Conservation (phyloP, 805 yeast genomes). For the Blastobotrys robertii region DNA sequence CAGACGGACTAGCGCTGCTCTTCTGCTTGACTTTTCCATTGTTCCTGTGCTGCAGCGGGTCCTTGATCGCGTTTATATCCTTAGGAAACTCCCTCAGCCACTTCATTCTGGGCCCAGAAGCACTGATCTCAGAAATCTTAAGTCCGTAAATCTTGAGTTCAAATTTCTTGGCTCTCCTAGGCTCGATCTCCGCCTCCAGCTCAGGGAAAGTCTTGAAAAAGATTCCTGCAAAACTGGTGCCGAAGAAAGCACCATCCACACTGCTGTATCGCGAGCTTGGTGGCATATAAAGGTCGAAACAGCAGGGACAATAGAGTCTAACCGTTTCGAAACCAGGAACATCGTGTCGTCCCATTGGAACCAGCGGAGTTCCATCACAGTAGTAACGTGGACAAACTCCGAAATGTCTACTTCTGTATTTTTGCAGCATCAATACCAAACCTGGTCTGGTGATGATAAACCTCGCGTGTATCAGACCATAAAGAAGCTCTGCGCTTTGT, state of each 20-base stretch:
- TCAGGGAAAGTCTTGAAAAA: conserved; percentile 89
- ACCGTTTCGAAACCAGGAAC: conserved; percentile 88
- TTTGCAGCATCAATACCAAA: conserved; percentile 74
- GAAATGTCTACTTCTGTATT: conserved; percentile 79
- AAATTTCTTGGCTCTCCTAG: conserved; percentile 37
- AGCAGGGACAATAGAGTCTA: conserved; percentile 86
- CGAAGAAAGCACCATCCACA: conserved; percentile 95
- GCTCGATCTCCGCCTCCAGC: conserved; percentile 63
- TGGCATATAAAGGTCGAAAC: conserved; percentile 85
- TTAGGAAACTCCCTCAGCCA: conserved; percentile 83
- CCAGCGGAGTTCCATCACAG: conserved; percentile 81
- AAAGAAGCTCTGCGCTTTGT: conserved; percentile 83
- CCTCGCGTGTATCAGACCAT: conserved; percentile 91
- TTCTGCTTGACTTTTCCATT: not conserved
- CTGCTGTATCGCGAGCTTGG: conserved; percentile 76
- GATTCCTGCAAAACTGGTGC: conserved; percentile 90
- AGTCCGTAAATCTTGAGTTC: conserved; percentile 84
- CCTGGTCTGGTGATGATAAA: conserved; percentile 86
- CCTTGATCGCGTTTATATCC: not conserved
- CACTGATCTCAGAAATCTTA: conserved; percentile 60
- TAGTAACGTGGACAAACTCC: conserved; percentile 86
- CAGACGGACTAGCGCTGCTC: not conserved
- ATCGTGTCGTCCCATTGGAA: conserved; percentile 89
- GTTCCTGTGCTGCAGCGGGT: too few relatives aligned
- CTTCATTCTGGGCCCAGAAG: conserved; percentile 87